Percentiles rank a stretch among this genome's conserved stretches.
Conservation (phyloP, 1,284 basidiomycete genomes). For the Hortiboletus rubellus region DNA sequence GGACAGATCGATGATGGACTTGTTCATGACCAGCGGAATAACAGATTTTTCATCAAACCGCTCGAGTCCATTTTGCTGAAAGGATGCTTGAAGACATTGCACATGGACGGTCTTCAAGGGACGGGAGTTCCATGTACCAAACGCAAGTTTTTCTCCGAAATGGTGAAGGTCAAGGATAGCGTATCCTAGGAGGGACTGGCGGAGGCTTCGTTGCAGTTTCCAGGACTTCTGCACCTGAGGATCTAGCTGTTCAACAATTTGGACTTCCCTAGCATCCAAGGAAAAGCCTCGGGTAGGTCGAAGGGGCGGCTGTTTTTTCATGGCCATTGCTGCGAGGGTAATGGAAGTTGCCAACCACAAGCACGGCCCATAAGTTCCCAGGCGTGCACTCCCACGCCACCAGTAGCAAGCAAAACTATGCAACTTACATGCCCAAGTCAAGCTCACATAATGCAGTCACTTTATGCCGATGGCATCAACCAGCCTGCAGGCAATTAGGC, state of each 20-base stretch:
- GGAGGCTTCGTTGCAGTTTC: neutral
- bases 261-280: neutral
- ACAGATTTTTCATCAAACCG: conserved; percentile 3
- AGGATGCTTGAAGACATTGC: neutral
- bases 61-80: neutral
- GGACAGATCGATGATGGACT: neutral
- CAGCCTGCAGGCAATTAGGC: too few species aligned
- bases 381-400: too few species aligned
- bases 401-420: too few species aligned
- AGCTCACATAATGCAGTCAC: too few species aligned
- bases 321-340: too few species aligned
- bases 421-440: too few species aligned
- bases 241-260: neutral
- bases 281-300: neutral
- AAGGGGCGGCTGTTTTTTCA: too few species aligned
- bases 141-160: neutral
- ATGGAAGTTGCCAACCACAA: too few species aligned
- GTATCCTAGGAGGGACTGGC: neutral
- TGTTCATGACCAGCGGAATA: conserved; percentile 1
- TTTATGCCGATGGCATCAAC: too few species aligned
- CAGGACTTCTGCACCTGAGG: neutral
- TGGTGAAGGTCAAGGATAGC: neutral
- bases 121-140: neutral
- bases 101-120: neutral
- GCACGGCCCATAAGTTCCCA: too few species aligned